Evolutionary conservation across 108 stramenopile species (phyloP).

Genomic region (Discostella pseudostelligera): DNA sequence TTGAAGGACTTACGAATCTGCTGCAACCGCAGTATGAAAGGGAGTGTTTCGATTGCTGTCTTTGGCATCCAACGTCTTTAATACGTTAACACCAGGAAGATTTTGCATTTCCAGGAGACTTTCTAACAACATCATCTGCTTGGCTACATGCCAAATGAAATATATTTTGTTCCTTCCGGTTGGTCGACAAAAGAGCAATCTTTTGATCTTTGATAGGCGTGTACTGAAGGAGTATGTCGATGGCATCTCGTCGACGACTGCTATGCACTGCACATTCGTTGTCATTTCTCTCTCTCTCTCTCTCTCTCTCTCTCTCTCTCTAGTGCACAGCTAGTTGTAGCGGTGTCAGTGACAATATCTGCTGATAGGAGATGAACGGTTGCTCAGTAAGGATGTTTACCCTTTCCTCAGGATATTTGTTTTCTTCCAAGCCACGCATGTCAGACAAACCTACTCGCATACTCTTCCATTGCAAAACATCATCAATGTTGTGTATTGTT

Average conservation of each 20-base stretch:
- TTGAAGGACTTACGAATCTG: constrained; percentile 32
- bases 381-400: not conserved
- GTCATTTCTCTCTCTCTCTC: not conserved
- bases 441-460: constrained; percentile 1
- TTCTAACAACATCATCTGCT: constrained; percentile 54
- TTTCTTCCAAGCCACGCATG: not conserved
- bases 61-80: constrained; percentile 52
- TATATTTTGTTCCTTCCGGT: constrained; percentile 49
- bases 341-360: constrained; percentile 24
- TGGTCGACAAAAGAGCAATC: constrained; percentile 42
- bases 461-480: constrained; percentile 8
- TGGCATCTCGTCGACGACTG: constrained; percentile 8
- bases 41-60: constrained; percentile 52
- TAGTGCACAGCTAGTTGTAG: constrained; percentile 29
- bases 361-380: constrained; percentile 9
- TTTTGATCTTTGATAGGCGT: constrained; percentile 37
- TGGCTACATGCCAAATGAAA: constrained; percentile 62
- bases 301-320: too few species aligned
- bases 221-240: constrained; percentile 21
- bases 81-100: constrained; percentile 27
- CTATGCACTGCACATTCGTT: not conserved
- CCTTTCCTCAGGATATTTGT: not conserved
- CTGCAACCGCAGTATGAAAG: constrained; percentile 59
- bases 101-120: constrained; percentile 41
- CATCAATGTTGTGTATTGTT: constrained; percentile 14